Evolutionary conservation across 2,329 filamentous ascomycete genomes (phyloP).

Genomic region (Madurella fahalii): DNA sequence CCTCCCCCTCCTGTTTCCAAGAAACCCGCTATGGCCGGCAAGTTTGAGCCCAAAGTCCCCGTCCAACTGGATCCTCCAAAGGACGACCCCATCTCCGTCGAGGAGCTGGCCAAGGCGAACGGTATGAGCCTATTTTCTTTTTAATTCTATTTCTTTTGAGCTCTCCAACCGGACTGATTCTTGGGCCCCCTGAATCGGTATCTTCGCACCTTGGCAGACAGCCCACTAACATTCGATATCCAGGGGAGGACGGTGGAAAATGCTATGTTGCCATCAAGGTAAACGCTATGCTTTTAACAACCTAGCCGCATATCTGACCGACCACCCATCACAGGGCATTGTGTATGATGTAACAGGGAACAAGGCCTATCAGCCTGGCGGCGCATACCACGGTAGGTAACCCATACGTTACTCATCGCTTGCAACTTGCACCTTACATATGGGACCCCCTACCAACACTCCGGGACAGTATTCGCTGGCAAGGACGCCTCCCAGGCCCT

Average conservation of each 20-base stretch:
- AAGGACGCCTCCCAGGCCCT: constrained; percentile 94
- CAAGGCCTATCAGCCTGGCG: constrained; percentile 75
- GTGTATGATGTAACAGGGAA: constrained; percentile 95
- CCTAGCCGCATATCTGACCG: neutral
- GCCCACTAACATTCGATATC: neutral
- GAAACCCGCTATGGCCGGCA: constrained; percentile 47
- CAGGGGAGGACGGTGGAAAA: constrained; percentile 61
- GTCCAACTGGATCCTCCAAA: constrained; percentile 80
- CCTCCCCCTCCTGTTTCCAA: neutral
- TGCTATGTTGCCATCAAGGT: constrained; percentile 70
- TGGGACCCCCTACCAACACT: neutral
- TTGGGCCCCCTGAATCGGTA: neutral
- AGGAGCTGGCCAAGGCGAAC: constrained; percentile 75
- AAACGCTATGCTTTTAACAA: constrained; percentile 12
- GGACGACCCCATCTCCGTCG: constrained; percentile 75
- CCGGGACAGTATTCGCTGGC: constrained; percentile 75
- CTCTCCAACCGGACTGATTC: neutral
- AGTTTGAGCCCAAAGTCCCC: constrained; percentile 74
- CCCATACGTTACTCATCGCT: neutral
- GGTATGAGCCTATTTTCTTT: constrained; percentile 51
- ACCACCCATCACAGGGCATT: constrained; percentile 58
- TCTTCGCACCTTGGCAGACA: neutral
- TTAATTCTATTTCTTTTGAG: neutral
- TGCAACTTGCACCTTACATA: neutral
- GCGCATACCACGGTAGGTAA: constrained; percentile 75